These are phyloP conservation scores for Tuber umbilicatum DNA, from an alignment of 495 filamentous ascomycete species.

Conservation along the genomic window DNA sequence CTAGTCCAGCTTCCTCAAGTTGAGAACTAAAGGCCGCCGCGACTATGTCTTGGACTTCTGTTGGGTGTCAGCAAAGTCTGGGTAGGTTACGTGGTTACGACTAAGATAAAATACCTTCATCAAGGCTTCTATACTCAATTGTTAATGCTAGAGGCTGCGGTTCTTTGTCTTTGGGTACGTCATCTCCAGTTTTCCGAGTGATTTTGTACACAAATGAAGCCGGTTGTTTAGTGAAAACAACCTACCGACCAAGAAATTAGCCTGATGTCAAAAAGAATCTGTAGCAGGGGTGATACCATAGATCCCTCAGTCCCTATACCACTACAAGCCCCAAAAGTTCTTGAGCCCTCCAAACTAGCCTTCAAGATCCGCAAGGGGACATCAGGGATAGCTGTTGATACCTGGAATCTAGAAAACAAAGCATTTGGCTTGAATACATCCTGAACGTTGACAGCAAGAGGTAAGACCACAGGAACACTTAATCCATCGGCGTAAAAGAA, in stretches of 20 bases:
- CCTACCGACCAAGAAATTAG: slow-evolving; percentile 34
- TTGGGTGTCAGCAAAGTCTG: slow-evolving; percentile 9
- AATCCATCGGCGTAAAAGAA: slow-evolving; percentile 64
- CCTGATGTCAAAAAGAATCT: background rate
- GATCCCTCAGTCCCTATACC: slow-evolving; percentile 49
- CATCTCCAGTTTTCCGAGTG: slow-evolving; percentile 43
- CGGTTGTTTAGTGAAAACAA: slow-evolving; percentile 75
- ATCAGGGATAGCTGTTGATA: slow-evolving; percentile 62
- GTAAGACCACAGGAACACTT: slow-evolving; percentile 62
- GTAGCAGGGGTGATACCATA: slow-evolving; percentile 38
- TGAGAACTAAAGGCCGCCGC: slow-evolving; percentile 43
- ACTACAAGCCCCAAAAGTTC: slow-evolving; percentile 59
- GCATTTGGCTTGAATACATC: slow-evolving; percentile 81
- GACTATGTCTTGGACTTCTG: slow-evolving; percentile 51
- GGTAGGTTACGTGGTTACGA: background rate
- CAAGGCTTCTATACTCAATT: slow-evolving; percentile 69
- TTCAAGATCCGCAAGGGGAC: slow-evolving; percentile 68
- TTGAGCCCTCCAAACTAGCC: slow-evolving; percentile 63
- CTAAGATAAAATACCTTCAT: slow-evolving; percentile 50
- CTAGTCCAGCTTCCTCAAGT: slow-evolving; percentile 45
- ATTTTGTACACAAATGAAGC: slow-evolving; percentile 80
- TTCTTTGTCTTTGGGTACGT: slow-evolving; percentile 42
- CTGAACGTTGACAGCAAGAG: slow-evolving; percentile 91
- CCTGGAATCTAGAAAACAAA: slow-evolving; percentile 81
- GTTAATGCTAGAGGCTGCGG: slow-evolving; percentile 59